These are phyloP conservation scores for Spergularia marina DNA, from an alignment of 148 eudicot genomes.

Conservation along the genomic window DNA sequence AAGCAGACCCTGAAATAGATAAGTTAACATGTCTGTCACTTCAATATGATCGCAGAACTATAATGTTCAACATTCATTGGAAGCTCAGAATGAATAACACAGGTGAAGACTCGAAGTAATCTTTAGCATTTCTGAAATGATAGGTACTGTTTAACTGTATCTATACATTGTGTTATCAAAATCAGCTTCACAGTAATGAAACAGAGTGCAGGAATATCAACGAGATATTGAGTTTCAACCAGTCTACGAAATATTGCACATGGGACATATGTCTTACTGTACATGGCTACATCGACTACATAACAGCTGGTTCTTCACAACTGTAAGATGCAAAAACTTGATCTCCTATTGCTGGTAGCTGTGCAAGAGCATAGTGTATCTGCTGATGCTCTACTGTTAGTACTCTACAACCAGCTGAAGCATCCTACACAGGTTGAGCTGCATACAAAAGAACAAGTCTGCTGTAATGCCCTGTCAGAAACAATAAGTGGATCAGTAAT, in stretches of 20 bases:
- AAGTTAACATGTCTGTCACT: background rate
- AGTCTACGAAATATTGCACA: background rate
- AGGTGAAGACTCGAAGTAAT: background rate
- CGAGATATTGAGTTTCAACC: background rate
- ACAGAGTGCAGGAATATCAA: slow-evolving; percentile 9
- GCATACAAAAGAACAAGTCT: background rate
- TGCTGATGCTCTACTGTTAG: background rate
- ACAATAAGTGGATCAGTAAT: slow-evolving; percentile 6
- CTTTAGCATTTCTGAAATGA: background rate
- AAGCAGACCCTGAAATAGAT: background rate
- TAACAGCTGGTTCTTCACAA: background rate
- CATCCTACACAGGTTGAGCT: background rate
- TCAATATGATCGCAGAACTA: background rate
- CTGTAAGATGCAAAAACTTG: background rate
- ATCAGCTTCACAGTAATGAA: background rate
- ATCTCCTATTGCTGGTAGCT: background rate
- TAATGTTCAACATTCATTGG: background rate
- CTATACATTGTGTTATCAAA: background rate
- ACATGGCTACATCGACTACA: slow-evolving; percentile 2
- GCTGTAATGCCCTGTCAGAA: background rate
- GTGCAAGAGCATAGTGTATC: background rate
- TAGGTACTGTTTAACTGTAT: background rate
- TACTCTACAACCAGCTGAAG: background rate
- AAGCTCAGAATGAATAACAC: background rate
- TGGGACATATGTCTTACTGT: background rate